A percentile compares a stretch with the other conserved stretches of the same genome.
These are phyloP conservation scores for Ustilago crameri DNA, from an alignment of 1,284 basidiomycete species.

Conservation along the genomic window DNA sequence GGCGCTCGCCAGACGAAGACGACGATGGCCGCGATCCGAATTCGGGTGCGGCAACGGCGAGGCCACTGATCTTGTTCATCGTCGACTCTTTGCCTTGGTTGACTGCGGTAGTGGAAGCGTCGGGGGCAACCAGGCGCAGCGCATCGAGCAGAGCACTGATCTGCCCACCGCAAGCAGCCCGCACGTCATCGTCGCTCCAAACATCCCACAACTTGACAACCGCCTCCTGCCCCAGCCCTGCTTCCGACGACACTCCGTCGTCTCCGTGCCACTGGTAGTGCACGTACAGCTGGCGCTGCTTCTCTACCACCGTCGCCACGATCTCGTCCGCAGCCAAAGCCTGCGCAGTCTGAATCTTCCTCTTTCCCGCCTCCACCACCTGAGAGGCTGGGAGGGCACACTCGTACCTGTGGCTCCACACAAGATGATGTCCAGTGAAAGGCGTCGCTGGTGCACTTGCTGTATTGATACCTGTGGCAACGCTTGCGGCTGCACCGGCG, in stretches of 20 bases:
- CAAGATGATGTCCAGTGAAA: conserved; percentile 35
- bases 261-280: conserved; percentile 44
- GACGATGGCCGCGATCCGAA: background rate
- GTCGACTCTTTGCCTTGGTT: background rate
- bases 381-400: conserved; percentile 24
- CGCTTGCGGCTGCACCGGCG: background rate
- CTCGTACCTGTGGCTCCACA: conserved; percentile 43
- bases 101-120: background rate
- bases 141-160: conserved; percentile 30
- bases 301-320: conserved; percentile 24
- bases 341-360: conserved; percentile 33
- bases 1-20: conserved; percentile 6
- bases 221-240: conserved; percentile 19
- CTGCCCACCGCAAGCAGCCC: conserved; percentile 33
- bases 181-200: conserved; percentile 38
- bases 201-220: conserved; percentile 42
- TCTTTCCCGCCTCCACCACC: conserved; percentile 28
- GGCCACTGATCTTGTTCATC: background rate
- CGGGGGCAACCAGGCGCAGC: conserved; percentile 30
- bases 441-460: conserved; percentile 23
- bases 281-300: conserved; percentile 44
- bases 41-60: background rate
- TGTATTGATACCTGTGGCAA: conserved; percentile 3
- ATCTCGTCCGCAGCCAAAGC: conserved; percentile 36
- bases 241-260: conserved; percentile 19